A percentile compares a stretch with the other conserved stretches of the same genome.
These are phyloP conservation scores for Cercospora citrullina DNA, from an alignment of 2,329 filamentous ascomycete genomes.

Conservation along the genomic window DNA sequence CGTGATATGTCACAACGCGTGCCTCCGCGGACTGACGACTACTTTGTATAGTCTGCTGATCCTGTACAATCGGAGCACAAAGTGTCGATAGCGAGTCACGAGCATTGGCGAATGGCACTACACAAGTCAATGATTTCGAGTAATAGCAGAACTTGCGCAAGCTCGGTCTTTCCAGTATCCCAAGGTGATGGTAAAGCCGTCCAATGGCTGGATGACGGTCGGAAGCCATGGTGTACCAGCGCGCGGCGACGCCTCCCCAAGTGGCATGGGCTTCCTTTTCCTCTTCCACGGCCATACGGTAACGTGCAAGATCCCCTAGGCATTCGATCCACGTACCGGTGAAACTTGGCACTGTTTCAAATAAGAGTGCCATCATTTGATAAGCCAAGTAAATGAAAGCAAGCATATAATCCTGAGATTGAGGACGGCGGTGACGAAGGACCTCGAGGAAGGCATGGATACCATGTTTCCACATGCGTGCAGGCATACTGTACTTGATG, in stretches of 20 bases:
- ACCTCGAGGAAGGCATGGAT: slow-evolving; percentile 59
- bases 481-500: slow-evolving; percentile 85
- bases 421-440: slow-evolving; percentile 70
- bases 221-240: slow-evolving; percentile 83
- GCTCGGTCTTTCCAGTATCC: slow-evolving; percentile 71
- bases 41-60: slow-evolving; percentile 37
- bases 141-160: slow-evolving; percentile 74
- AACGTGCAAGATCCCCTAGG: slow-evolving; percentile 79
- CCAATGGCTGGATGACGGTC: slow-evolving; percentile 75
- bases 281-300: slow-evolving; percentile 89
- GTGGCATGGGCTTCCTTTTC: slow-evolving; percentile 67
- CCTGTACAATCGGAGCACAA: slow-evolving; percentile 55
- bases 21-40: slow-evolving; percentile 54
- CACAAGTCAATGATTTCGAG: slow-evolving; percentile 67
- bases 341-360: slow-evolving; percentile 81
- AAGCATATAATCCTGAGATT: slow-evolving; percentile 83
- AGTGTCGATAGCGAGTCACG: slow-evolving; percentile 69
- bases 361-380: slow-evolving; percentile 81
- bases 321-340: slow-evolving; percentile 93
- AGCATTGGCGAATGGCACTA: slow-evolving; percentile 66
- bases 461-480: slow-evolving; percentile 89
- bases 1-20: slow-evolving; percentile 64
- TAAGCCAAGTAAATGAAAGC: slow-evolving; percentile 88
- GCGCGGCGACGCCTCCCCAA: slow-evolving; percentile 76
- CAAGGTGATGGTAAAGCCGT: slow-evolving; percentile 83